Conservation (phyloP, 805 yeast genomes). For the Metschnikowia kunwiensis region DNA sequence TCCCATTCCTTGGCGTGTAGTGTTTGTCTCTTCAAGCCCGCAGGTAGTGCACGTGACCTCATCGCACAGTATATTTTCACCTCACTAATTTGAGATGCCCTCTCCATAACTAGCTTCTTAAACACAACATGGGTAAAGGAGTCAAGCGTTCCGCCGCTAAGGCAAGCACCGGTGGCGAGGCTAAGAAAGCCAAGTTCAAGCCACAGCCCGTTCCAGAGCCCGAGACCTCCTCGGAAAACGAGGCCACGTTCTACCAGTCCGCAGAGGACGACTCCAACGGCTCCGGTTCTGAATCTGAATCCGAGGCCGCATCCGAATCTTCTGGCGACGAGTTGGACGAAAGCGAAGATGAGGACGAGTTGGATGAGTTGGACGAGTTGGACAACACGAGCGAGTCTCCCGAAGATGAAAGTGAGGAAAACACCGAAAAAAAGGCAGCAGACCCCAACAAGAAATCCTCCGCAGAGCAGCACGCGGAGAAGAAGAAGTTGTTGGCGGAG, state of each 20-base stretch:
- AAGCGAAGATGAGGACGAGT: conserved; percentile 30
- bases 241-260: conserved; percentile 24
- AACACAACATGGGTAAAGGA: conserved; percentile 24
- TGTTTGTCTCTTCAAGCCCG: too few species aligned
- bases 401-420: conserved; percentile 25
- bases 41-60: conserved; percentile 20
- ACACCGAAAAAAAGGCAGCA: conserved; percentile 24
- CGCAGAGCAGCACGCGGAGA: conserved; percentile 76
- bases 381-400: conserved; percentile 19
- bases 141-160: conserved; percentile 28
- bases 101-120: not conserved
- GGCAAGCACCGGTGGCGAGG: conserved; percentile 13
- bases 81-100: conserved; percentile 2
- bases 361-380: conserved; percentile 21
- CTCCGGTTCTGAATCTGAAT: conserved; percentile 6
- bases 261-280: conserved; percentile 19
- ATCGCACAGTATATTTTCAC: conserved; percentile 16
- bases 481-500: conserved; percentile 70
- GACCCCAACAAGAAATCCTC: conserved; percentile 51
- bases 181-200: conserved; percentile 24
- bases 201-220: conserved; percentile 25
- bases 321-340: conserved; percentile 20
- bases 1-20: too few species aligned
- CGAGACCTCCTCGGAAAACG: conserved; percentile 19
- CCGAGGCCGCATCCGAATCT: conserved; percentile 3